Evolutionary conservation across 352 stramenopile genomes (phyloP).

Genomic region (Globisporangium irregulare): DNA sequence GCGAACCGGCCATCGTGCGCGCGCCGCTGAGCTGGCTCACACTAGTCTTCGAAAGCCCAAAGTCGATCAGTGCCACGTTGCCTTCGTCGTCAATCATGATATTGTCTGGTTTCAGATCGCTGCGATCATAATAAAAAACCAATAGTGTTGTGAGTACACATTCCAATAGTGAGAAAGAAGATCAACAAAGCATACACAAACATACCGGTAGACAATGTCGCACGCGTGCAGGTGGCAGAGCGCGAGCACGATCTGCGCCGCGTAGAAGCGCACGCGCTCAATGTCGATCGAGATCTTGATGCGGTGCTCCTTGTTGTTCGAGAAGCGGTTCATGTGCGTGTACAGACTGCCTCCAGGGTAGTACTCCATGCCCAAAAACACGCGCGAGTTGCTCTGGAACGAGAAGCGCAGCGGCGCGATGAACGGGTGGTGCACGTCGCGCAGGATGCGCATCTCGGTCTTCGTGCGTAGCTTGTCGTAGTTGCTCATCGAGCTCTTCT

Average conservation of each 20-base stretch:
- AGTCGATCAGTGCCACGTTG: conserved; percentile 94
- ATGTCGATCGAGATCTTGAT: conserved; percentile 84
- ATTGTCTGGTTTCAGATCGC: conserved; percentile 95
- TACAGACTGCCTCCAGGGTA: conserved; percentile 84
- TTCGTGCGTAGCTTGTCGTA: conserved; percentile 93
- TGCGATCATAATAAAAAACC: conserved; percentile 2
- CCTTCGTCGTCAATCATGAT: conserved; percentile 93
- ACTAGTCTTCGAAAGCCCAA: conserved; percentile 92
- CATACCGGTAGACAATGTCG: conserved; percentile 92
- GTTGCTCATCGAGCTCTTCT: conserved; percentile 90
- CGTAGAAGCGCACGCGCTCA: conserved; percentile 86
- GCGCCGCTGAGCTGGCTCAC: conserved; percentile 81
- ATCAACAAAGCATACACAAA: neutral
- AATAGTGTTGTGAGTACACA: neutral
- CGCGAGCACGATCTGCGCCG: conserved; percentile 89
- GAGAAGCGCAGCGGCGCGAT: conserved; percentile 89
- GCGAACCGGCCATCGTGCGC: conserved; percentile 83
- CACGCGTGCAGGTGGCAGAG: conserved; percentile 90
- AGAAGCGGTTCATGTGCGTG: conserved; percentile 92
- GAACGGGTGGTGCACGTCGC: conserved; percentile 91
- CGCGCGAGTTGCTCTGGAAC: conserved; percentile 77
- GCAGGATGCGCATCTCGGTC: conserved; percentile 89
- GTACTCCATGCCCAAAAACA: conserved; percentile 86
- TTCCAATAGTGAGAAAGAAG: neutral
- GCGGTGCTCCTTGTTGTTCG: conserved; percentile 86